Evolutionary conservation across 768 basidiomycete genomes (phyloP), one percentile per base, ranked within the genome.

Genomic region (Suillus decipiens): DNA sequence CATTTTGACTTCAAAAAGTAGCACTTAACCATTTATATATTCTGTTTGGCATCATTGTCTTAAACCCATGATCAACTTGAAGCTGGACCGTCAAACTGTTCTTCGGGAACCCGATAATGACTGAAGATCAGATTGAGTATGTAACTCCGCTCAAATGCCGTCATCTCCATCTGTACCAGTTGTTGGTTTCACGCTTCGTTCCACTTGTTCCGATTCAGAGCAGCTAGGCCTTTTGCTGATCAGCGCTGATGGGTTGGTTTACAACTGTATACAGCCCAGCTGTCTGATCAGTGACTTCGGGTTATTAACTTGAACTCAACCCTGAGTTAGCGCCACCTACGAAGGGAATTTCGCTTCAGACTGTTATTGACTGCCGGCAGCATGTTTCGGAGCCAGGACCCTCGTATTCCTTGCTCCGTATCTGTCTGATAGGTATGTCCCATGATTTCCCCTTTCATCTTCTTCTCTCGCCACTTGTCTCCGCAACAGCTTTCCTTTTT

Each of bases 101-200:
- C 15, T 62, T 60, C 59, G 62, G 55, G 28, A 66, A 42, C 45
- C 61, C 39, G 34, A 62, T 28, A 48, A 42, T 42, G 34, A 15
- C 7, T 8, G 42, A 45, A n/a, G n/a, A 45, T 45, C 45, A 10
- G 48, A 55, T 28, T 28, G 28, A 3, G 28, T 39, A 39, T 37
- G 5, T 67, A 71, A 62, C 48, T 67, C 72, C 72, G 71, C 70
- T 69, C 69, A 74, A 75, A 22, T 55, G 28, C 72, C 71, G 61
- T 62, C 53, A 39, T 47, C 19, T 58, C 43, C 39, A 14, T 12
- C 11, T 14, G 15, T 11, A 19, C 28, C 34, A 22, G 34, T 24
- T 9, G 28, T 37, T 31, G 34, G 22, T 31, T 33, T 14, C 31
- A 14, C 28, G 34, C 34, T 62, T 33, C 54, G 53, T 51, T 64